These are phyloP conservation scores for Corylus heterophylla DNA, from an alignment of 306 rosid species.

Conservation along the genomic window DNA sequence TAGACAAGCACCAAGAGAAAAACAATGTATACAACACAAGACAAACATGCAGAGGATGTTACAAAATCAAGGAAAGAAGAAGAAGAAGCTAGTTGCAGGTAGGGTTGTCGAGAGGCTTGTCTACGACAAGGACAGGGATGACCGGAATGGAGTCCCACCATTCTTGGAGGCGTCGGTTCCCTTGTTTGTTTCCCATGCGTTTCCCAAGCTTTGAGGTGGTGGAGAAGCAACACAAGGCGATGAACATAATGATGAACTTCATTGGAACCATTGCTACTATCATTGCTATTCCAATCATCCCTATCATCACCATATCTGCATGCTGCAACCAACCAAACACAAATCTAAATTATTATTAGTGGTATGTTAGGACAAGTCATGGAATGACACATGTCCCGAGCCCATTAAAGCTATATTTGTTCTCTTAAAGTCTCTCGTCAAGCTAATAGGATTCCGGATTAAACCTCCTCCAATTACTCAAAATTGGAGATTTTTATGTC, in stretches of 20 bases:
- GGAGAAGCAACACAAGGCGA: slow-evolving; percentile 46
- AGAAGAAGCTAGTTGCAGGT: neutral
- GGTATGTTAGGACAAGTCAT: no score
- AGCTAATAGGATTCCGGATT: no score
- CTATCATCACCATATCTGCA: slow-evolving; percentile 61
- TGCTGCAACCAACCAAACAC: slow-evolving; percentile 52
- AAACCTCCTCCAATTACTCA: no score
- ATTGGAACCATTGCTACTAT: slow-evolving; percentile 63
- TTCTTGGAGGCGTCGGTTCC: slow-evolving; percentile 71
- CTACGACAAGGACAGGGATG: slow-evolving; percentile 61
- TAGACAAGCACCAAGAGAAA: neutral
- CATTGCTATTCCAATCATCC: slow-evolving; percentile 51
- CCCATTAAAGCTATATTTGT: no score
- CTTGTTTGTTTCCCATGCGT: slow-evolving; percentile 33
- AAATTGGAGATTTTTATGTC: no score
- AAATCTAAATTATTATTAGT: neutral
- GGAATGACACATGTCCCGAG: no score
- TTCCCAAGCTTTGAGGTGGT: slow-evolving; percentile 39
- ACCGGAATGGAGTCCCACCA: slow-evolving; percentile 98
- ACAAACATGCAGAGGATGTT: neutral
- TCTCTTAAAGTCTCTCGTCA: no score
- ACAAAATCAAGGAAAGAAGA: neutral
- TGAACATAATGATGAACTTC: slow-evolving; percentile 60
- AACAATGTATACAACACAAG: no score
- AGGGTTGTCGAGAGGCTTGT: slow-evolving; percentile 23